Base-by-base conservation (phyloP, 2,329 filamentous ascomycete species). In the Trichocomaceae sp. region DNA sequence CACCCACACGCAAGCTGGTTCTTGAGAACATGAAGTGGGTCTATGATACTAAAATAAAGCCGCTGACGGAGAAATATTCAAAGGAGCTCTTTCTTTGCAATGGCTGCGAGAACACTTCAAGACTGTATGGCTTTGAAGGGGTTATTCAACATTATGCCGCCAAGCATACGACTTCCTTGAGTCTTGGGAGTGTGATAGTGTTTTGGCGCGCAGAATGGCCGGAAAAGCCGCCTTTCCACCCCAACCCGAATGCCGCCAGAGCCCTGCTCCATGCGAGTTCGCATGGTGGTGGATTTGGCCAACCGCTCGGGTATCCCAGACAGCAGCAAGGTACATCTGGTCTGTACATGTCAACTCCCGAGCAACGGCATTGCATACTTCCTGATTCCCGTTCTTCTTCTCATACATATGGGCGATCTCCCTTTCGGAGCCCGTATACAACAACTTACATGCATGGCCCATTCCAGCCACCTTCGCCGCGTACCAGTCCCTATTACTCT, bases 1-100 rank as follows among this genome's bases (percentile, higher is more conserved):
- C 81, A 6, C 80, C 77, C 61, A 82, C 78, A 23, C 78, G 82
- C 66, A 84, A 79, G 64, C 75, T 92, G 51, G 87, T 85, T 1
- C 72, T 93, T 61, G 88, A 92, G 65, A 90, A 91, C 64, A 90
- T 93, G 87, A 91, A 87, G 69, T 92, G 86, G 83, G 75, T 91
- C 29, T 91, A 87, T 66, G 87, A 91, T 63, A 82, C 81, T 61
- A 90, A 89, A 67, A 78, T 93, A 65, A 88, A 84, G 64, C 82
- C 83, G 22, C 72, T 83, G 52, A 88, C 85, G 2, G 85, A 89
- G 58, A 72, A 75, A 46, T 78, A 79, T 61, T 78, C 83, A 61
- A 87, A 84, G 63, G 87, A 91, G 54, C 72, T 91, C 9, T 93
- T 93, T 68, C 78, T 87, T 55, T 93, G 88, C 72, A 84, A 83